phyloP scores from a whole-genome alignment of 2,329 filamentous ascomycete genomes.

The Coniochaeta prunicola region DNA sequence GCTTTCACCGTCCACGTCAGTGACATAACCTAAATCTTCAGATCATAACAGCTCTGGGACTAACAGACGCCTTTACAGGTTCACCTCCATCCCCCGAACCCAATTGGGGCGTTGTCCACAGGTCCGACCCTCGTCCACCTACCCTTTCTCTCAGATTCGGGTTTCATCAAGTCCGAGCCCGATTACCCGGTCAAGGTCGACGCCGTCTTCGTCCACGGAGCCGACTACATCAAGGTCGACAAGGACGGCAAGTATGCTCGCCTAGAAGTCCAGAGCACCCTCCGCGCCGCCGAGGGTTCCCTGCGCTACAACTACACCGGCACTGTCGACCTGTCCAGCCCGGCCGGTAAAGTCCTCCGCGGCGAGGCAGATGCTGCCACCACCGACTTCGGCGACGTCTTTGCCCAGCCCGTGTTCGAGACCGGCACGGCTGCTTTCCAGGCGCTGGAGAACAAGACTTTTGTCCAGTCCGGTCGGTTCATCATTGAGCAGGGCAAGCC shows the following conservation, averaged over 20 bases:
- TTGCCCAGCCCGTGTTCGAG: constrained; percentile 29
- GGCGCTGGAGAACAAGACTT: constrained; percentile 29
- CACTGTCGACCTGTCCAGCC: constrained; percentile 20
- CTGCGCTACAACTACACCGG: constrained; percentile 29
- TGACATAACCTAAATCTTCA: background rate
- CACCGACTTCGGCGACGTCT: constrained; percentile 28
- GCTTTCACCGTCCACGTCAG: constrained; percentile 29
- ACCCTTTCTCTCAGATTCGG: constrained; percentile 16
- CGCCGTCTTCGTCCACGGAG: constrained; percentile 29
- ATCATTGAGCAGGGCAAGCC: constrained; percentile 30
- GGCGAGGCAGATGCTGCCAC: constrained; percentile 27
- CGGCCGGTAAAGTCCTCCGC: constrained; percentile 23
- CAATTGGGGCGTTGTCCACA: constrained; percentile 19
- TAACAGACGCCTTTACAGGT: constrained; percentile 13
- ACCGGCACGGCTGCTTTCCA: constrained; percentile 24
- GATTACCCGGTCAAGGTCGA: constrained; percentile 29
- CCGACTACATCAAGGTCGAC: constrained; percentile 32
- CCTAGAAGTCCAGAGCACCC: constrained; percentile 29
- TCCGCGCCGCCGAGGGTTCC: constrained; percentile 22
- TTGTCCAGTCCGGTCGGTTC: constrained; percentile 32
- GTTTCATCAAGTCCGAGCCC: constrained; percentile 25
- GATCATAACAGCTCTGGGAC: background rate
- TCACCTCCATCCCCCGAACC: constrained; percentile 17
- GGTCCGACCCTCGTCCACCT: constrained; percentile 22
- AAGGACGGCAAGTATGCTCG: constrained; percentile 25